phyloP scores from a whole-genome alignment of 2,329 filamentous ascomycete genomes.

The Talaromyces albobiverticillius region DNA sequence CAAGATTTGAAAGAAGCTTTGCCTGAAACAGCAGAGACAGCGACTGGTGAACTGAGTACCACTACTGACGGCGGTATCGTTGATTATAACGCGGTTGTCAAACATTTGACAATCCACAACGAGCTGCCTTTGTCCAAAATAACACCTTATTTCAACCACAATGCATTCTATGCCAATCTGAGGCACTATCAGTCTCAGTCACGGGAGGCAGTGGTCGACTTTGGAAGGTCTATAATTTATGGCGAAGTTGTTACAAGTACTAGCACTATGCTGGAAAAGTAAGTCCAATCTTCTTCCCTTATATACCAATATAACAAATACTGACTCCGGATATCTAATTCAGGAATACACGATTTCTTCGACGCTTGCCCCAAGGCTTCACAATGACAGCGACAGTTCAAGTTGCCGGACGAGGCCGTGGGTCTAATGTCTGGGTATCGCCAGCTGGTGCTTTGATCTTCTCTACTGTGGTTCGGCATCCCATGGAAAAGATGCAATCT shows the following conservation, averaged over 20 bases:
- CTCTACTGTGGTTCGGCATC: slow-evolving; percentile 82
- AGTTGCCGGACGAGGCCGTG: slow-evolving; percentile 81
- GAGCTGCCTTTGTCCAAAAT: slow-evolving; percentile 66
- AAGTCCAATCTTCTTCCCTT: slow-evolving; percentile 20
- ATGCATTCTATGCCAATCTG: slow-evolving; percentile 72
- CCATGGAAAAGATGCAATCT: slow-evolving; percentile 65
- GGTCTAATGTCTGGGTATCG: slow-evolving; percentile 91
- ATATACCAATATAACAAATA: slow-evolving; percentile 42
- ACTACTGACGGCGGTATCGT: slow-evolving; percentile 55
- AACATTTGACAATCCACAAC: slow-evolving; percentile 68
- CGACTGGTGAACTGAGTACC: slow-evolving; percentile 30
- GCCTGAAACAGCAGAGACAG: slow-evolving; percentile 24
- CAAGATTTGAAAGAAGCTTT: slow-evolving; percentile 55
- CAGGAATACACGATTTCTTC: slow-evolving; percentile 76
- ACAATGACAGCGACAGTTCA: slow-evolving; percentile 85
- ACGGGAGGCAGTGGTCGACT: slow-evolving; percentile 57
- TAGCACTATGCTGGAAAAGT: slow-evolving; percentile 90
- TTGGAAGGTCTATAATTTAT: slow-evolving; percentile 78
- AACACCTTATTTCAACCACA: slow-evolving; percentile 84
- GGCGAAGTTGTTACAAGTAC: slow-evolving; percentile 92
- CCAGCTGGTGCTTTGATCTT: slow-evolving; percentile 84
- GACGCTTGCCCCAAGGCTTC: slow-evolving; percentile 77
- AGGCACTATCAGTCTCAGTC: slow-evolving; percentile 61
- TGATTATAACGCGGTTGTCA: slow-evolving; percentile 72
- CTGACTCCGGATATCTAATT: slow-evolving; percentile 17